These are phyloP conservation scores for Neofusicoccum cordaticola DNA, from an alignment of 2,329 filamentous ascomycete species.

Conservation along the genomic window DNA sequence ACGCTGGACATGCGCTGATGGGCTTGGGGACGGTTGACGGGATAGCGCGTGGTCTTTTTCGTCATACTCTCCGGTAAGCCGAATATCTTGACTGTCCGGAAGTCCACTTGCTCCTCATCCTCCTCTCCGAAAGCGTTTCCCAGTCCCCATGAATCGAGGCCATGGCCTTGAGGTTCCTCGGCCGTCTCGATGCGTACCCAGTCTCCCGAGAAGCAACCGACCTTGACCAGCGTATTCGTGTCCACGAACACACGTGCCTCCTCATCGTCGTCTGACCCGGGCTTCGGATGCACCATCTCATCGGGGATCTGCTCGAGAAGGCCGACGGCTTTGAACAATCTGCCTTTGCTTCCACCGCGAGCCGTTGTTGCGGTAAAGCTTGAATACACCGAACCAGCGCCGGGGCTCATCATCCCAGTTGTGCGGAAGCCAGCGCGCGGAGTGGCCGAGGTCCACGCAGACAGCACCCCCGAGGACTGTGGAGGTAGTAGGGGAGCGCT, in stretches of 20 bases:
- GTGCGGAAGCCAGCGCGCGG: conserved; percentile 71
- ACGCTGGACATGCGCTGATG: conserved; percentile 50
- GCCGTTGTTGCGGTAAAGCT: conserved; percentile 82
- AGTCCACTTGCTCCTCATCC: conserved; percentile 57
- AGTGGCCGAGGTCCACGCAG: conserved; percentile 75
- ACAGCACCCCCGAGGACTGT: conserved; percentile 75
- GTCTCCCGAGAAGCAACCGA: conserved; percentile 96
- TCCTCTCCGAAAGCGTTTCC: conserved; percentile 61
- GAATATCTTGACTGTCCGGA: conserved; percentile 85
- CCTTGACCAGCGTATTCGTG: conserved; percentile 76
- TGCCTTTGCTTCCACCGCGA: conserved; percentile 66
- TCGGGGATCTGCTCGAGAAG: conserved; percentile 69
- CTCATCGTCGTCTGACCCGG: conserved; percentile 79
- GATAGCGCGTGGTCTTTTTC: conserved; percentile 54
- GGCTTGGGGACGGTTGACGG: conserved; percentile 43
- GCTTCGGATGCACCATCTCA: conserved; percentile 81
- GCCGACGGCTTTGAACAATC: conserved; percentile 80
- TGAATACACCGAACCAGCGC: conserved; percentile 74
- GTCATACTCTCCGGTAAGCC: conserved; percentile 73
- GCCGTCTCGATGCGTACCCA: conserved; percentile 85
- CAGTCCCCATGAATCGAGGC: conserved; percentile 64
- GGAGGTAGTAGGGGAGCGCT: conserved; percentile 74
- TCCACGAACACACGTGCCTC: conserved; percentile 87
- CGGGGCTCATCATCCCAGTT: conserved; percentile 73
- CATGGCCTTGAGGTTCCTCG: conserved; percentile 68